Conservation (phyloP, 495 filamentous ascomycete species). For the Paragyromitra xinjiangensis region DNA sequence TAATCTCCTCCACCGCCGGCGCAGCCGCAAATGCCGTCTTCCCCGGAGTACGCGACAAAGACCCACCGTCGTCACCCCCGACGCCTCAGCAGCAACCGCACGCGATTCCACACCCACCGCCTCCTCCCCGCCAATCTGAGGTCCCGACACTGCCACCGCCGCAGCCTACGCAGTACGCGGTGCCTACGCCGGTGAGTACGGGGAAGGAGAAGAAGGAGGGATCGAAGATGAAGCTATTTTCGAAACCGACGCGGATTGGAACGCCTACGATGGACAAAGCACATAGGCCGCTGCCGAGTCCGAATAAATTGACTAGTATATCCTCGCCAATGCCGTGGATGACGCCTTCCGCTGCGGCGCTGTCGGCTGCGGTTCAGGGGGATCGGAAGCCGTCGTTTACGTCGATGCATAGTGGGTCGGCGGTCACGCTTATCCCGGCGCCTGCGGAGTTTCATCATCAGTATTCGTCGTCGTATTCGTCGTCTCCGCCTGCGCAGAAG, state of each 20-base stretch:
- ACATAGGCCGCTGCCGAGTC: slow-evolving; percentile 46
- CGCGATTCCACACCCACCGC: slow-evolving; percentile 43
- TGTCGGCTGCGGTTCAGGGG: slow-evolving; percentile 40
- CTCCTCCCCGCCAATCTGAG: slow-evolving; percentile 56
- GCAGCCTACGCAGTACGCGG: slow-evolving; percentile 22
- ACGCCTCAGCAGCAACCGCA: slow-evolving; percentile 35
- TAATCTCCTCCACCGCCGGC: slow-evolving; percentile 25
- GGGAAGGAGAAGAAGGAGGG: slow-evolving; percentile 55
- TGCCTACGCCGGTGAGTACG: slow-evolving; percentile 13
- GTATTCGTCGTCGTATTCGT: slow-evolving; percentile 34
- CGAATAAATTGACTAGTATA: slow-evolving; percentile 47
- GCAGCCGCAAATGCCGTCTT: slow-evolving; percentile 40
- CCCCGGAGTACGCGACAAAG: slow-evolving; percentile 13
- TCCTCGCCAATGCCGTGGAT: slow-evolving; percentile 46
- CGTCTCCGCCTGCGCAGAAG: slow-evolving; percentile 63
- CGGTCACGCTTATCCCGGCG: slow-evolving; percentile 42
- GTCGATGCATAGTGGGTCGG: slow-evolving; percentile 29
- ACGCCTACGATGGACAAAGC: slow-evolving; percentile 54
- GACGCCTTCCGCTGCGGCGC: slow-evolving; percentile 46
- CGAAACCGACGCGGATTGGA: slow-evolving; percentile 55
- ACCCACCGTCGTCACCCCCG: slow-evolving; percentile 40
- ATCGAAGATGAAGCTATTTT: slow-evolving; percentile 57
- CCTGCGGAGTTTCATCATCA: slow-evolving; percentile 23
- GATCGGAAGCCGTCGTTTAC: slow-evolving; percentile 52
- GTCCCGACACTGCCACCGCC: slow-evolving; percentile 14